Conservation (phyloP, 768 basidiomycete species). For the Chalciporus sphaerocephalus region DNA sequence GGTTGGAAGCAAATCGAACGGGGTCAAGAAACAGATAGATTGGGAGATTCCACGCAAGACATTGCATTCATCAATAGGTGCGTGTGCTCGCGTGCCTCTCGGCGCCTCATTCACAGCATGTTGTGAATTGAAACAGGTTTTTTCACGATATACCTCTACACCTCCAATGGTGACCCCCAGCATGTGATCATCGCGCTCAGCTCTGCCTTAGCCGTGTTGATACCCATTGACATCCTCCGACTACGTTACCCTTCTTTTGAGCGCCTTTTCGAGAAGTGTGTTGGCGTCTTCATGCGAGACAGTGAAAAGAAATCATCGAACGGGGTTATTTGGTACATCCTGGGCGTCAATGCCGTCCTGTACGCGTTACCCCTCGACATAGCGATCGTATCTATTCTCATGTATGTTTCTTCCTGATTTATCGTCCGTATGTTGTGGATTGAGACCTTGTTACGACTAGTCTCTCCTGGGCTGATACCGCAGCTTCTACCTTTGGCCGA, state of each 20-base stretch:
- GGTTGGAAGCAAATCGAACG: slow-evolving; percentile 10
- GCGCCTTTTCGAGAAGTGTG: slow-evolving; percentile 58
- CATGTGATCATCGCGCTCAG: slow-evolving; percentile 60
- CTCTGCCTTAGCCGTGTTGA: slow-evolving; percentile 60
- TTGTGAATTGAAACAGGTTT: slow-evolving; percentile 44
- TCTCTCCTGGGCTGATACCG: slow-evolving; percentile 93
- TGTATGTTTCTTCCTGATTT: slow-evolving; percentile 48
- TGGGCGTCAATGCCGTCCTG: slow-evolving; percentile 79
- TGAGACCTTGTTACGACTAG: slow-evolving; percentile 36
- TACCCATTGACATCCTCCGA: slow-evolving; percentile 72
- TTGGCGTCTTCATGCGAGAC: slow-evolving; percentile 89
- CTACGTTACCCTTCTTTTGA: slow-evolving; percentile 63
- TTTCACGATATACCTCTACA: slow-evolving; percentile 56
- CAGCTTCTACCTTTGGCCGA: slow-evolving; percentile 90
- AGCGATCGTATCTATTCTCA: slow-evolving; percentile 84
- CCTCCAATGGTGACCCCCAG: slow-evolving; percentile 42
- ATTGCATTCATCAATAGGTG: slow-evolving; percentile 86
- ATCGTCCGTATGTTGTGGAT: not conserved
- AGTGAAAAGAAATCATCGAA: slow-evolving; percentile 78
- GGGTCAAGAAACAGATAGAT: slow-evolving; percentile 45
- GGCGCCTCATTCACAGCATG: not conserved
- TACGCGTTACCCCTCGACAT: slow-evolving; percentile 78
- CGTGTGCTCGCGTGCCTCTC: slow-evolving; percentile 25
- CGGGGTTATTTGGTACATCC: slow-evolving; percentile 85
- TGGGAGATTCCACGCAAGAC: slow-evolving; percentile 90